Percentiles rank a stretch among this genome's conserved stretches.
Conservation (phyloP, 345 rosid species). For the Sonneratia caseolaris region DNA sequence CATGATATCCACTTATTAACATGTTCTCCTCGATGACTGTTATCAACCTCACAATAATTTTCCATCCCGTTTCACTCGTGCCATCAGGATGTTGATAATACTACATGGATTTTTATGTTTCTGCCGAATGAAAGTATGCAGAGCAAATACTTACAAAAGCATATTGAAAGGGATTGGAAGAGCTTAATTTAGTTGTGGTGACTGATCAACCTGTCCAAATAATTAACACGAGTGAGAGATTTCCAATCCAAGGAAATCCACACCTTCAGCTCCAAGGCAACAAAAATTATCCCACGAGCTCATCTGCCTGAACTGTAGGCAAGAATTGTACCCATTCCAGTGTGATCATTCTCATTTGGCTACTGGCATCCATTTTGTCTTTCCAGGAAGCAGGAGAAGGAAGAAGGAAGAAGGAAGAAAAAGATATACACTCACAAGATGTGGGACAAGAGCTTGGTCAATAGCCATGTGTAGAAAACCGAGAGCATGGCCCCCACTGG, state of each 20-base stretch:
- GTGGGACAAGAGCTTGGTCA: slow-evolving; percentile 64
- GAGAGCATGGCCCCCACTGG: slow-evolving; percentile 85
- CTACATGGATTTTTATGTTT: background rate
- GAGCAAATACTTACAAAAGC: background rate
- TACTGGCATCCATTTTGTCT: slow-evolving; percentile 6
- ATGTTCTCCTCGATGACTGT: background rate
- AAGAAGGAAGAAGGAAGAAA: background rate
- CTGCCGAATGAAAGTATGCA: background rate
- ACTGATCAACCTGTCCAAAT: background rate
- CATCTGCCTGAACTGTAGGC: background rate
- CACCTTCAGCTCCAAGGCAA: slow-evolving; percentile 12
- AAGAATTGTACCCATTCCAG: background rate
- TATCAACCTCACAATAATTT: background rate
- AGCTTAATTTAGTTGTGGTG: no score
- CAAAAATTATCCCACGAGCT: slow-evolving; percentile 13
- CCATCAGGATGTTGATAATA: background rate
- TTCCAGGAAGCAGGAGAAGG: background rate
- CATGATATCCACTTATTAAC: slow-evolving; percentile 12
- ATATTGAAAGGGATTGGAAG: no score
- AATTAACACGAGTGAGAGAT: slow-evolving; percentile 1
- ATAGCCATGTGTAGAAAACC: slow-evolving; percentile 76
- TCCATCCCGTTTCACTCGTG: background rate
- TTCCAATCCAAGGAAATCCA: slow-evolving; percentile 20
- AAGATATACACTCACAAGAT: slow-evolving; percentile 28
- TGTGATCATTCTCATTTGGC: slow-evolving; percentile 8